phyloP scores from a whole-genome alignment of 257 asterid species.

The Solanum pimpinellifolium region DNA sequence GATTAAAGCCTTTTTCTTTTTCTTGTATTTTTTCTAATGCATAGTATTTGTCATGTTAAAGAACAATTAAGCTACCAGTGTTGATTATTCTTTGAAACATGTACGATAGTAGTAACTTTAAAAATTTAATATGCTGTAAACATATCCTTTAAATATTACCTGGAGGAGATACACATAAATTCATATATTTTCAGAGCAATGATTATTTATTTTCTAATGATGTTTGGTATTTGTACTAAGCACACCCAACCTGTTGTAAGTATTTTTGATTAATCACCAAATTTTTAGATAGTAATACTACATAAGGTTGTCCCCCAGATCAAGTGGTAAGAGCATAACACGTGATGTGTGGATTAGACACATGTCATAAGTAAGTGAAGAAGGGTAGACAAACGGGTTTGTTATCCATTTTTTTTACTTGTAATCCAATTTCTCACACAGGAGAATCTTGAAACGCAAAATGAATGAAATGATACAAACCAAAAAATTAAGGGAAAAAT shows the following conservation, averaged over 20 bases:
- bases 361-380: background rate
- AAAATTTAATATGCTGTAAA: background rate
- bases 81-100: background rate
- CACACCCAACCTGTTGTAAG: background rate
- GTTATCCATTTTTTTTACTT: background rate
- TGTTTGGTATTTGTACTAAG: background rate
- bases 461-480: background rate
- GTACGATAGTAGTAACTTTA: background rate
- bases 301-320: background rate
- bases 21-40: background rate
- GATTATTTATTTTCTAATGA: background rate
- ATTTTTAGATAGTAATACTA: background rate
- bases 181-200: background rate
- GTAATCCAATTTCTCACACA: background rate
- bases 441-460: background rate
- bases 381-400: background rate
- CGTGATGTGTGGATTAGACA: background rate
- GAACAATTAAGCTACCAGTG: background rate
- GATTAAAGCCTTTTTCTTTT: background rate
- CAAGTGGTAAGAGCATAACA: background rate
- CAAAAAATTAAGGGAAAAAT: background rate
- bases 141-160: background rate
- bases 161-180: background rate
- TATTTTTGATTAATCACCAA: background rate
- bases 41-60: background rate